Evolutionary conservation across 1,139 yeast species (phyloP).

Genomic region (Candida sanyaensis): DNA sequence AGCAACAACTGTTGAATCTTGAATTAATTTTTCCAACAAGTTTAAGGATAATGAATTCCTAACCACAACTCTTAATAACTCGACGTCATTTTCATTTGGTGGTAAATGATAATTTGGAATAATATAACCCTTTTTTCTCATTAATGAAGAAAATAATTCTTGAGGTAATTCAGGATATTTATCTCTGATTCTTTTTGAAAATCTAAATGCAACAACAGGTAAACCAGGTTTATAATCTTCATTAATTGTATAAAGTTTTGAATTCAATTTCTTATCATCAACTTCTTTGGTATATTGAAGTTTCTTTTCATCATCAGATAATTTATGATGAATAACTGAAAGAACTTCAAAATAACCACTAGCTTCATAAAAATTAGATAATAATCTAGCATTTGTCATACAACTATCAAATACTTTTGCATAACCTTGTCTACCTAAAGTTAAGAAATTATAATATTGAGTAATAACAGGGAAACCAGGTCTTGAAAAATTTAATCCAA

Average conservation of each 20-base stretch:
- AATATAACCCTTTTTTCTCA: slow-evolving; percentile 84
- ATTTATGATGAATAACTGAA: slow-evolving; percentile 71
- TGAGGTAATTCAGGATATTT: slow-evolving; percentile 86
- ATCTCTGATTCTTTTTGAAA: slow-evolving; percentile 57
- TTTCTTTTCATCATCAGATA: slow-evolving; percentile 18
- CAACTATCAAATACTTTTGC: slow-evolving; percentile 61
- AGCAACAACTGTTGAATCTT: slow-evolving; percentile 58
- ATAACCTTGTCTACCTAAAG: slow-evolving; percentile 73
- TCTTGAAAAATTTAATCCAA: slow-evolving; percentile 84
- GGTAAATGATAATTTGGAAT: slow-evolving; percentile 91
- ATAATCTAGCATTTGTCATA: slow-evolving; percentile 67
- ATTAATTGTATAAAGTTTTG: slow-evolving; percentile 22
- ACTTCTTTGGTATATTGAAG: slow-evolving; percentile 22
- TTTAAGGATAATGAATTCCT: slow-evolving; percentile 72
- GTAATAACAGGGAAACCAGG: slow-evolving; percentile 91
- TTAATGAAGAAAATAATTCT: slow-evolving; percentile 65
- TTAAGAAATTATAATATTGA: slow-evolving; percentile 80
- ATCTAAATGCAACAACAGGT: slow-evolving; percentile 87
- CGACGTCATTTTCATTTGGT: slow-evolving; percentile 52
- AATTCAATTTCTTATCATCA: slow-evolving; percentile 6
- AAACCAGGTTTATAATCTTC: slow-evolving; percentile 67
- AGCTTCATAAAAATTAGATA: slow-evolving; percentile 65
- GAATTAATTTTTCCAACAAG: slow-evolving; percentile 70
- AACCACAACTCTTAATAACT: slow-evolving; percentile 84
- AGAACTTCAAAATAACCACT: slow-evolving; percentile 71